phyloP scores from a whole-genome alignment of 2,329 filamentous ascomycete genomes.

The Podosphaera fusca region DNA sequence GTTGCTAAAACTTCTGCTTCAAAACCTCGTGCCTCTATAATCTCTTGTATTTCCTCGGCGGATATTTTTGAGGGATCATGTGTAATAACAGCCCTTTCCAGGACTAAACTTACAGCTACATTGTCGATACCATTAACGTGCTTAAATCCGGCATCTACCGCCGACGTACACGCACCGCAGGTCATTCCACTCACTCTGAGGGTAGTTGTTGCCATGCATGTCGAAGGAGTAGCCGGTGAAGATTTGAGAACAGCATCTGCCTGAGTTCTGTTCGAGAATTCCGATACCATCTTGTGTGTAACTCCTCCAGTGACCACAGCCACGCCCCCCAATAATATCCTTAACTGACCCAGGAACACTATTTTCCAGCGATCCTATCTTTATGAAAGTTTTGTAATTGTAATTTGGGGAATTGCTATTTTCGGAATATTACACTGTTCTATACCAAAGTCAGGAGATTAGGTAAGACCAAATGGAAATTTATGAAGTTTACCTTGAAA shows the following conservation, averaged over 20 bases:
- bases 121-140: slow-evolving; percentile 57
- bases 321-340: slow-evolving; percentile 35
- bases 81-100: slow-evolving; percentile 85
- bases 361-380: not conserved
- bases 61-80: slow-evolving; percentile 59
- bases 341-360: not conserved
- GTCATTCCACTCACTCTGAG: slow-evolving; percentile 77
- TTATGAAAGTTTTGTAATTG: not conserved
- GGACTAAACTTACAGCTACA: slow-evolving; percentile 80
- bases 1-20: slow-evolving; percentile 75
- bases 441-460: not conserved
- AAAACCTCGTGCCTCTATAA: slow-evolving; percentile 80
- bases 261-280: slow-evolving; percentile 12
- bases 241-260: slow-evolving; percentile 5
- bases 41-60: slow-evolving; percentile 55
- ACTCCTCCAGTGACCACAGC: slow-evolving; percentile 61
- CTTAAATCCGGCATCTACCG: slow-evolving; percentile 83
- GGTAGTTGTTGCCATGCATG: slow-evolving; percentile 70
- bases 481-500: not conserved
- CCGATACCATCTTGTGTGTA: slow-evolving; percentile 24
- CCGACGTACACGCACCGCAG: slow-evolving; percentile 84
- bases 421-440: not conserved
- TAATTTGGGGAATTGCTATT: not conserved
- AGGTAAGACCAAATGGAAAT: not conserved
- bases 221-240: slow-evolving; percentile 6